phyloP scores from a whole-genome alignment of 495 filamentous ascomycete species.

The Bryoglossum gracile region DNA sequence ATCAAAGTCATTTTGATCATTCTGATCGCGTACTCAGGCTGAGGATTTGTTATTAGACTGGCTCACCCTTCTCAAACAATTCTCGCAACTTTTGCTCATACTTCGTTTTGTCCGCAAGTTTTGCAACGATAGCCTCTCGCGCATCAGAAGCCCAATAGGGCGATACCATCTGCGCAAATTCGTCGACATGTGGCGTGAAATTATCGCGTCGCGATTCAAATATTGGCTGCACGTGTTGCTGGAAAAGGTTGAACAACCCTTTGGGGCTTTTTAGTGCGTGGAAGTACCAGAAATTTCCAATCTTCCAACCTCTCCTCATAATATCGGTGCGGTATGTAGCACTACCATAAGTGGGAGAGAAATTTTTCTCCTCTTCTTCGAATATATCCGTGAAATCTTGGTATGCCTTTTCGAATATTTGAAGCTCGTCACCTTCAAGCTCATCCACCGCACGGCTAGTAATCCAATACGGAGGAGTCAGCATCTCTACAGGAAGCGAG shows the following conservation, averaged over 20 bases:
- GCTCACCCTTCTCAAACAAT: too few relatives aligned
- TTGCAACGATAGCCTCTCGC: neutral
- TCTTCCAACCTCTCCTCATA: slow-evolving; percentile 18
- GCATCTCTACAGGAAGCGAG: slow-evolving; percentile 29
- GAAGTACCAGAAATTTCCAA: too few relatives aligned
- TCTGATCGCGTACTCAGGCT: too few relatives aligned
- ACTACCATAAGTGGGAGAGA: neutral
- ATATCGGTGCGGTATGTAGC: slow-evolving; percentile 1
- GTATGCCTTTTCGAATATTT: neutral
- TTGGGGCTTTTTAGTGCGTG: slow-evolving; percentile 10
- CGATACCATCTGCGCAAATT: neutral
- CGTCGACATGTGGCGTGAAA: too few relatives aligned
- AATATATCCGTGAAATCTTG: slow-evolving; percentile 11
- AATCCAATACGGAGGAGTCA: slow-evolving; percentile 30
- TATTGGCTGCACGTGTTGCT: slow-evolving; percentile 15
- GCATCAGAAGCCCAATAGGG: slow-evolving; percentile 5
- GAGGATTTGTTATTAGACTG: too few relatives aligned
- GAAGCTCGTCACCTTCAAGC: slow-evolving; percentile 7
- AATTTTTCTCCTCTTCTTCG: slow-evolving; percentile 7
- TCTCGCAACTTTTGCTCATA: too few relatives aligned
- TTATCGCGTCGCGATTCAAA: slow-evolving; percentile 2
- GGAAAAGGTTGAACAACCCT: slow-evolving; percentile 15
- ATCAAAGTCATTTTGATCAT: too few relatives aligned
- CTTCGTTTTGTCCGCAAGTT: slow-evolving; percentile 1
- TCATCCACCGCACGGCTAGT: slow-evolving; percentile 25